Conservation (phyloP, 2,329 filamentous ascomycete species). For the Phaeomoniella chlamydospora region DNA sequence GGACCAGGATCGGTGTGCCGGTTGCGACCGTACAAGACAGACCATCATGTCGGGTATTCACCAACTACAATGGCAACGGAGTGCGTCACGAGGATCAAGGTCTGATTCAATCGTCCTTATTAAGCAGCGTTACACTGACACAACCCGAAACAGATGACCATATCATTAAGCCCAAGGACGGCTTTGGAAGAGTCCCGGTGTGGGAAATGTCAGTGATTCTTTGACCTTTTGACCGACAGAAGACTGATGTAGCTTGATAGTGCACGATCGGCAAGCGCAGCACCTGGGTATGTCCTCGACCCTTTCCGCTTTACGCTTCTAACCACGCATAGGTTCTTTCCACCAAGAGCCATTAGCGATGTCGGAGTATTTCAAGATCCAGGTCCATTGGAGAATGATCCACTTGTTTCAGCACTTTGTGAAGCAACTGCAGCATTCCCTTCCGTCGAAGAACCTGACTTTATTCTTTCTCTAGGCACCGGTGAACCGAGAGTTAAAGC, state of each 20-base stretch:
- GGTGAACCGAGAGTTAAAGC: conserved; percentile 6
- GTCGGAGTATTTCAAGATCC: conserved; percentile 12
- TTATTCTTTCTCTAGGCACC: conserved; percentile 9
- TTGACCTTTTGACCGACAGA: not conserved
- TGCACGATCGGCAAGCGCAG: conserved; percentile 9
- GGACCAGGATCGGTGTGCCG: conserved; percentile 9
- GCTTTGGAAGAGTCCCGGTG: conserved; percentile 4
- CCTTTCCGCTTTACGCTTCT: too few relatives aligned
- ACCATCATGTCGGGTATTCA: conserved; percentile 9
- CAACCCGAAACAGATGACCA: too few relatives aligned
- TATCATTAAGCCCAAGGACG: conserved; percentile 6
- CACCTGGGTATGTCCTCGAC: conserved; percentile 9
- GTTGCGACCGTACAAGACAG: conserved; percentile 8
- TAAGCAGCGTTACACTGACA: too few relatives aligned
- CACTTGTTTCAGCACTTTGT: conserved; percentile 7
- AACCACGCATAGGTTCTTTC: conserved; percentile 12
- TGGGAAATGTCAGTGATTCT: conserved; percentile 10
- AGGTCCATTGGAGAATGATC: conserved; percentile 10
- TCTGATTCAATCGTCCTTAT: conserved; percentile 2
- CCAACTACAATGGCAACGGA: conserved; percentile 11
- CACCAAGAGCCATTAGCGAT: conserved; percentile 7
- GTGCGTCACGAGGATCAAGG: conserved; percentile 2
- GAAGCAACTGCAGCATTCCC: conserved; percentile 8
- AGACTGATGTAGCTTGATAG: conserved; percentile 4
- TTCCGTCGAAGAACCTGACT: conserved; percentile 6